Evolutionary conservation across 139 green algal genomes (phyloP).

Genomic region (Chlorella sp.): DNA sequence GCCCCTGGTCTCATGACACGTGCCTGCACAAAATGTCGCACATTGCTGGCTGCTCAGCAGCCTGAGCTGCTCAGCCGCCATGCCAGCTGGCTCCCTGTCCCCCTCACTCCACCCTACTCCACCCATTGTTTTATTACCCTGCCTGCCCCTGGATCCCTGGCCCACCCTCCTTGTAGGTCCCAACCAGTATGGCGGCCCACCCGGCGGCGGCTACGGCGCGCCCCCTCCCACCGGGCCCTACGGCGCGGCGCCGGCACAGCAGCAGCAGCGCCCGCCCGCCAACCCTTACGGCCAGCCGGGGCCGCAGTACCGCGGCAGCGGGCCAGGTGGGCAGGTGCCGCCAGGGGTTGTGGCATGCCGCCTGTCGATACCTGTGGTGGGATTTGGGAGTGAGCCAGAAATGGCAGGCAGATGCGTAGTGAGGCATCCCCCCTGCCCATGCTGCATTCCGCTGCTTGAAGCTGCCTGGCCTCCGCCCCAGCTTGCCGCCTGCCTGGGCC

Average conservation of each 20-base stretch:
- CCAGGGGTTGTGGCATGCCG: too few species aligned
- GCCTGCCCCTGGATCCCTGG: background rate
- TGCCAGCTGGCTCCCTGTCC: background rate
- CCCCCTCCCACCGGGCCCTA: background rate
- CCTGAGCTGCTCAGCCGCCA: too few species aligned
- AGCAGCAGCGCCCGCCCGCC: slow-evolving; percentile 5
- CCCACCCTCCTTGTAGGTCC: background rate
- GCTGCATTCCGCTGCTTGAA: background rate
- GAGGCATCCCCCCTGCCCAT: background rate
- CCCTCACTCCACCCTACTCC: too few species aligned
- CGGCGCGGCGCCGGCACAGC: background rate
- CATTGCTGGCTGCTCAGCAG: too few species aligned
- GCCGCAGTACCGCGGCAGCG: slow-evolving; percentile 17
- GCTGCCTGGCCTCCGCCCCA: background rate
- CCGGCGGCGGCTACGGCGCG: slow-evolving; percentile 24
- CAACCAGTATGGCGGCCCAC: background rate
- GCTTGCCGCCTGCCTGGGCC: background rate
- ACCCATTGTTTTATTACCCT: background rate
- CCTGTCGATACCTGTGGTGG: background rate
- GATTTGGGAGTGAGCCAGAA: too few species aligned
- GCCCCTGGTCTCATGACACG: too few species aligned
- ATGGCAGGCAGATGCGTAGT: too few species aligned
- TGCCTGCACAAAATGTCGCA: too few species aligned
- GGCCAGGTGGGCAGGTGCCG: background rate
- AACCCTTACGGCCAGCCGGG: slow-evolving; percentile 25